phyloP scores from a whole-genome alignment of 441 rosid species.

The Jatropha podagrica region DNA sequence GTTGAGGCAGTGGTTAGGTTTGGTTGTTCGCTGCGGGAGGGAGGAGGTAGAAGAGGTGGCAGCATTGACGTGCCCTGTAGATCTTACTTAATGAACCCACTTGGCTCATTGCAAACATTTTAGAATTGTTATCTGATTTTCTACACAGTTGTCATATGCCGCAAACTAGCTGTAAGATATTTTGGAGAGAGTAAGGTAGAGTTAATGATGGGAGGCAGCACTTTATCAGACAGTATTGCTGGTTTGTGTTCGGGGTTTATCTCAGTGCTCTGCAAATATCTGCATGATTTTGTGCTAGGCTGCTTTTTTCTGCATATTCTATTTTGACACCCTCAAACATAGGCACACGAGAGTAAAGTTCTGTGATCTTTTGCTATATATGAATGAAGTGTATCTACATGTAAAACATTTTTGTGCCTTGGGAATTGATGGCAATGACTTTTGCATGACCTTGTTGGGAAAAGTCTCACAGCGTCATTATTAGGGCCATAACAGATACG shows the following conservation, averaged over 20 bases:
- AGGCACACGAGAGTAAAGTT: not conserved
- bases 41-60: not conserved
- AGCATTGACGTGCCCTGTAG: not conserved
- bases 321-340: not conserved
- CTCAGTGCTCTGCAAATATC: not conserved
- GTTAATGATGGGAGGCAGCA: not conserved
- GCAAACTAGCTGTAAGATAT: constrained; percentile 2
- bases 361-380: not conserved
- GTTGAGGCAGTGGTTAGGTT: not conserved
- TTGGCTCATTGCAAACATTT: not conserved
- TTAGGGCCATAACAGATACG: not conserved
- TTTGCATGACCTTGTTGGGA: constrained; percentile 1
- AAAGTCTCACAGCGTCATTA: not conserved
- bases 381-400: not conserved
- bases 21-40: not conserved
- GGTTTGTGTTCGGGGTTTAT: not conserved
- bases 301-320: not conserved
- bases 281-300: not conserved
- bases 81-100: not conserved
- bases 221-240: not conserved
- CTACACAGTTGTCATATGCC: not conserved
- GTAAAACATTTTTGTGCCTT: not conserved
- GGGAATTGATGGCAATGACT: not conserved
- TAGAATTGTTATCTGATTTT: not conserved
- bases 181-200: not conserved